Evolutionary conservation across 805 yeast genomes (phyloP), one percentile per base, ranked within the genome.

Genomic region (Yarrowia porcina): DNA sequence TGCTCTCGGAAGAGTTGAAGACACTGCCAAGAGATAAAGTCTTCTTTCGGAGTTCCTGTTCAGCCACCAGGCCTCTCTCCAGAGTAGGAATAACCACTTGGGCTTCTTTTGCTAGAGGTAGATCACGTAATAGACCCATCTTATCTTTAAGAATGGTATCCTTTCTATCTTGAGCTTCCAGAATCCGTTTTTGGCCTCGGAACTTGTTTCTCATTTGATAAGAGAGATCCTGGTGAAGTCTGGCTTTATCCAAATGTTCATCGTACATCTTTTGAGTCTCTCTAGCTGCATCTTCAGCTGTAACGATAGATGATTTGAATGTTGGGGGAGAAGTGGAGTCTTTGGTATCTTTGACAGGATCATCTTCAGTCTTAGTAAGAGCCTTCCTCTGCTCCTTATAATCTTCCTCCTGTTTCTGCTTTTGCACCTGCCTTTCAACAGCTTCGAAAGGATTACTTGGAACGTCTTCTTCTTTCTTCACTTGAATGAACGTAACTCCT

Each of bases 401-500:
- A 1, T 15, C 39, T 6, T 28, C 18, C 5, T 4, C 11, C 2
- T 15, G 21, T 38, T 23, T 52, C 17, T 52, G 59, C 7, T 35
- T 36, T 15, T 25, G 20, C 2, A 52, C 59, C 10, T 52, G 44
- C 1, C 44, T 15, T 17, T 52, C 59, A 3, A 52, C 32, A 4
- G 44, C 44, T 25, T 35, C 44, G 17, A 52, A 52, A 10, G 59
- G 59, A 18, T 52, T 52, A 21, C 44, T 36, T 3, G 59, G 44
- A 10, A 17, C 17, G 8, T 45, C 52, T 2, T 52, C 59, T 10
- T 52, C 59, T 1, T 4, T 35, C 35, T 52, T 52, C 23, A 52
- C 39, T 8, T 17, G 41, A 2, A 15, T 52, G 44, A 35, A 33
- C 2, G 59, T 52, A 12, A 44, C 59, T 13, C 59, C 59, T 8